Evolutionary conservation across 306 rosid species (phyloP).

Genomic region (Alnus rubra): DNA sequence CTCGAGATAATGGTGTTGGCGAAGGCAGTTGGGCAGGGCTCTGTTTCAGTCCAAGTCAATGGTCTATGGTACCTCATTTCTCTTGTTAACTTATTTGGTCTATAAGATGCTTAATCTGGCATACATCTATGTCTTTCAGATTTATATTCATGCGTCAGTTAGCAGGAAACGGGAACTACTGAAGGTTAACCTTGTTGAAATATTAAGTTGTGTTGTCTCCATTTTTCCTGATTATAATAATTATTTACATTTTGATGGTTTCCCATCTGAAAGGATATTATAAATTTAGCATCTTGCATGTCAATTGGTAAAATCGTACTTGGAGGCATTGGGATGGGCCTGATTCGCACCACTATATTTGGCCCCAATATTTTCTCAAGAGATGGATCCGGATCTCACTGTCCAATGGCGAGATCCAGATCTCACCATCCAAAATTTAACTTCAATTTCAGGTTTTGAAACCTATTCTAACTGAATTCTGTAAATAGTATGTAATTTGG

Average conservation of each 20-base stretch:
- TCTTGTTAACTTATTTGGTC: slow-evolving; percentile 13
- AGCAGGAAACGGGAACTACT: neutral
- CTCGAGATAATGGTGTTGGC: slow-evolving; percentile 70
- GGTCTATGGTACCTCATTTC: slow-evolving; percentile 58
- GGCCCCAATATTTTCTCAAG: no score
- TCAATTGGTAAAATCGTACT: slow-evolving; percentile 2
- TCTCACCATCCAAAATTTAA: no score
- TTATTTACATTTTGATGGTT: neutral
- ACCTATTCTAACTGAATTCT: no score
- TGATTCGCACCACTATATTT: no score
- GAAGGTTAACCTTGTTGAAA: neutral
- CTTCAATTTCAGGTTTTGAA: no score
- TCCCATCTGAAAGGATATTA: neutral
- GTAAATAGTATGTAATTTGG: no score
- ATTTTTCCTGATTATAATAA: neutral
- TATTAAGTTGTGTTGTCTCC: slow-evolving; percentile 1
- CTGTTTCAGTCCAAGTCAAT: slow-evolving; percentile 79
- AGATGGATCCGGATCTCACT: no score
- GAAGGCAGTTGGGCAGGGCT: slow-evolving; percentile 96
- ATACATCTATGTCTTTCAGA: neutral
- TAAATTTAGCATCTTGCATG: neutral
- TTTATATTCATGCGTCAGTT: neutral
- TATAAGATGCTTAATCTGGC: neutral
- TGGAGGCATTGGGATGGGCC: no score
- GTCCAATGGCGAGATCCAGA: no score